phyloP scores from a whole-genome alignment of 164 flowering plant genomes.

The Sextonia rubra region DNA sequence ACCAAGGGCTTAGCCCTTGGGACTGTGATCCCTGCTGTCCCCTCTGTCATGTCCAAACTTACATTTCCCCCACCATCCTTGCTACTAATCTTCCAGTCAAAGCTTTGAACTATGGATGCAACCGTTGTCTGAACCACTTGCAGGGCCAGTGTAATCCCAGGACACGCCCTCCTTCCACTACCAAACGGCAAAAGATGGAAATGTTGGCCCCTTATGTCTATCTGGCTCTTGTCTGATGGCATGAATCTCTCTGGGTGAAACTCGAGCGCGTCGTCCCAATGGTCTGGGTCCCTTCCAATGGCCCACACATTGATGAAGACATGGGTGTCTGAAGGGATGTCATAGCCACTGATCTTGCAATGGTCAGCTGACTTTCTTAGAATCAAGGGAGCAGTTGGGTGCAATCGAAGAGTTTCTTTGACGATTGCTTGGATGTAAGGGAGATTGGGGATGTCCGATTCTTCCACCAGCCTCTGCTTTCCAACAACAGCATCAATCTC shows the following conservation, averaged over 20 bases:
- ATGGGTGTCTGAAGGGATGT: background rate
- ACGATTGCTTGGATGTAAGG: constrained; percentile 11
- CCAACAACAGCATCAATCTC: constrained; percentile 9
- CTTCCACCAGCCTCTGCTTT: constrained; percentile 1
- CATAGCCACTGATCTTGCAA: constrained; percentile 6
- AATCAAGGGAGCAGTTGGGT: constrained; percentile 5
- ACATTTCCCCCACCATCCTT: background rate
- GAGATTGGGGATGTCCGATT: constrained; percentile 11
- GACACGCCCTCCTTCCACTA: constrained; percentile 29
- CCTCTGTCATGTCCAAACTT: constrained; percentile 5
- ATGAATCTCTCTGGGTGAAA: constrained; percentile 11
- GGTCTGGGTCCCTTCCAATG: constrained; percentile 5
- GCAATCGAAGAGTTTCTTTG: constrained; percentile 8
- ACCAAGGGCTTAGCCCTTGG: constrained; percentile 4
- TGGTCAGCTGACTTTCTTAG: background rate
- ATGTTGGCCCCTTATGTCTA: constrained; percentile 32
- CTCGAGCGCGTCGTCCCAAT: constrained; percentile 4
- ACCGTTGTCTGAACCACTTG: background rate
- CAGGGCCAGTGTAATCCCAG: constrained; percentile 7
- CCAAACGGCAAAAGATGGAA: constrained; percentile 34
- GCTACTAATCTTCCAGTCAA: constrained; percentile 4
- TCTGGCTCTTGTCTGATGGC: background rate
- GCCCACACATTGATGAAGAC: constrained; percentile 11
- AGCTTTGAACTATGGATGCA: constrained; percentile 10
- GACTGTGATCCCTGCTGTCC: background rate